Percentiles rank a stretch among this genome's conserved stretches.
These are phyloP conservation scores for Rhodotorula taiwanensis DNA, from an alignment of 768 basidiomycete genomes.

Conservation along the genomic window DNA sequence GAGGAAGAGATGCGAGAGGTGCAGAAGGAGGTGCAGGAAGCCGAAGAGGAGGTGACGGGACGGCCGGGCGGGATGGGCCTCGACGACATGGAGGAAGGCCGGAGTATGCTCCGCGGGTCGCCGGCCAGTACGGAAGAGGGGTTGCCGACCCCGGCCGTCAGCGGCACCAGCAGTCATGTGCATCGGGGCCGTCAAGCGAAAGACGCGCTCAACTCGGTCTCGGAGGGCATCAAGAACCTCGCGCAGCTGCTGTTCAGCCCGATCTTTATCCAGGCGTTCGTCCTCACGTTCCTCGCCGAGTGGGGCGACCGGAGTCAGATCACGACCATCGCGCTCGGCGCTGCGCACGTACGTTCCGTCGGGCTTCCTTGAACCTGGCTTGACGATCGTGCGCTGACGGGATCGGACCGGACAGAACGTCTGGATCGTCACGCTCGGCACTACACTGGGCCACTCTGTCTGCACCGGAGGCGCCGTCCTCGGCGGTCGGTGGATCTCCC, in stretches of 20 bases:
- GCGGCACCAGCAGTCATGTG: not conserved
- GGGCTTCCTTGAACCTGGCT: conserved; percentile 40
- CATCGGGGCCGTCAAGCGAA: conserved; percentile 14
- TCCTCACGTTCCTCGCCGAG: conserved; percentile 95
- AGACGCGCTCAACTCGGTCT: conserved; percentile 38
- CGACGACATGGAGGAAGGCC: conserved; percentile 69
- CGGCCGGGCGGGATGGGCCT: conserved; percentile 46
- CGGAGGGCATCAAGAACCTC: conserved; percentile 71
- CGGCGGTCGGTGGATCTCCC: conserved; percentile 86
- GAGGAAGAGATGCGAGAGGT: conserved; percentile 92
- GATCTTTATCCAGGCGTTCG: conserved; percentile 89
- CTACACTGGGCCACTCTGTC: conserved; percentile 74
- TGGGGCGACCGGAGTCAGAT: conserved; percentile 99
- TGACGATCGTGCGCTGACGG: not conserved
- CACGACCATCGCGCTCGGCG: conserved; percentile 89
- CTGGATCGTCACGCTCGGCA: conserved; percentile 81
- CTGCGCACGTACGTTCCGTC: conserved; percentile 97
- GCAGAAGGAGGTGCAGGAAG: conserved; percentile 84
- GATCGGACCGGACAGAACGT: conserved; percentile 61
- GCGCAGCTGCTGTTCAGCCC: conserved; percentile 76
- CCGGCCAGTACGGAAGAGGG: not conserved
- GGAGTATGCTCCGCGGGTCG: not conserved
- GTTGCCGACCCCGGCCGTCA: not conserved
- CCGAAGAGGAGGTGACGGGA: conserved; percentile 51
- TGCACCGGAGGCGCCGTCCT: conserved; percentile 87